These are phyloP conservation scores for Plasmodium relictum DNA, from an alignment of 169 alveolate species.

Conservation along the genomic window DNA sequence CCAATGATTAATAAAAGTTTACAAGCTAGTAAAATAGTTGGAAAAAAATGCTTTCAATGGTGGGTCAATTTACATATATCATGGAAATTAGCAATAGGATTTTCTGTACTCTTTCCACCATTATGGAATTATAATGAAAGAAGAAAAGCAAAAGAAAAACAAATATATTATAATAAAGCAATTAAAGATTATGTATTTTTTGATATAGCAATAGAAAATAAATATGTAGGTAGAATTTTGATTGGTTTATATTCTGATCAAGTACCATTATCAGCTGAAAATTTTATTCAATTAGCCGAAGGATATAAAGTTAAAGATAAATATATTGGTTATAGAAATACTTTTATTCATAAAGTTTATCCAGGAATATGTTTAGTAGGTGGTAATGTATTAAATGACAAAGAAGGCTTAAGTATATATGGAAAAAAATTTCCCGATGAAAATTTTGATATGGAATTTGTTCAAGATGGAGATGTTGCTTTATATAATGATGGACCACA, in stretches of 20 bases:
- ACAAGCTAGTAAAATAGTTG: slow-evolving; percentile 37
- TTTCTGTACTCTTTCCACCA: slow-evolving; percentile 58
- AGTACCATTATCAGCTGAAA: slow-evolving; percentile 85
- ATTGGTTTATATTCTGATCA: slow-evolving; percentile 86
- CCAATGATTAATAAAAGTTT: slow-evolving; percentile 62
- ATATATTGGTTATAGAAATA: slow-evolving; percentile 82
- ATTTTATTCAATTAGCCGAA: slow-evolving; percentile 83
- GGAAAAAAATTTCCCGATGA: slow-evolving; percentile 85
- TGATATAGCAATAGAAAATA: slow-evolving; percentile 83
- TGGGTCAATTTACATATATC: slow-evolving; percentile 48
- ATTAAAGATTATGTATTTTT: slow-evolving; percentile 86
- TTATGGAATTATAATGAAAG: slow-evolving; percentile 72
- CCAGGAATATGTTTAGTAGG: slow-evolving; percentile 82
- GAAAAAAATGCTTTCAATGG: slow-evolving; percentile 57
- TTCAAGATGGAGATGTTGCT: slow-evolving; percentile 87
- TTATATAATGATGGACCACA: slow-evolving; percentile 79
- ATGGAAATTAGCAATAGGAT: slow-evolving; percentile 58
- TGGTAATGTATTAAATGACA: slow-evolving; percentile 82
- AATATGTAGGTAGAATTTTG: slow-evolving; percentile 83
- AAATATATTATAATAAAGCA: slow-evolving; percentile 55
- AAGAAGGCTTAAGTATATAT: slow-evolving; percentile 82
- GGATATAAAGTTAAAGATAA: slow-evolving; percentile 81
- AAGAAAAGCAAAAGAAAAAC: slow-evolving; percentile 71
- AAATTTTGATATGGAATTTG: slow-evolving; percentile 80
- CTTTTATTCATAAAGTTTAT: slow-evolving; percentile 78